Base-by-base conservation (phyloP, 805 yeast genomes). In the Yarrowia deformans region DNA sequence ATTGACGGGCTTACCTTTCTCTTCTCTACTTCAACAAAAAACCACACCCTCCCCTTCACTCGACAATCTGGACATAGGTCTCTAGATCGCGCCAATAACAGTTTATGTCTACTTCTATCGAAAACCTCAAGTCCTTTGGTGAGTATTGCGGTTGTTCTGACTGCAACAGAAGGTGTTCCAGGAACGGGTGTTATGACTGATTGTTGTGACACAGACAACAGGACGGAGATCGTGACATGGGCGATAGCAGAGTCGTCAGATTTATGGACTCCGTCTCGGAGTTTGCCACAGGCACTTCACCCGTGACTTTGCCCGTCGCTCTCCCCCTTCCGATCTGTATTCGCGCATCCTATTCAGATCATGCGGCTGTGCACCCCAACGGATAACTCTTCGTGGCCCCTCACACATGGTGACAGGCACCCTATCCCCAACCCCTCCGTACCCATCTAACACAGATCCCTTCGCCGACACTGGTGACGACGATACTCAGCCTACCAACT, bases 401-500 rank as follows among this genome's bases (percentile, higher is more conserved):
- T 29, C 16, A 23, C 29, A 23, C 29, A 2, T 23, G 29, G 29
- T 23, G 29, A 23, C 29, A 23, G 29, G 4, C 40, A 2, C 23
- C 40, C 40, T 13, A 1, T 39, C 16, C 5, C 37, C 1, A 29
- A 29, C 13, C 54, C 19, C 37, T 2, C 54, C 13, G 19, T 8
- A 3, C 40, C 40, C 18, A 13, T n/a, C 66, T 60, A 60, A 60
- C 63, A 16, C 63, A 85, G 97, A 94, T 84, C 99, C 99, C 73
- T 94, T 94, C 89, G 98, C 98, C 89, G 99, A 94, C 83, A 93
- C 98, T 83, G 98, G 98, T 85, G 98, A 94, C 87, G 96, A 95
- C 84, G 97, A 94, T 81, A 90, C 97, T 76, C 94, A 94, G 83
- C 90, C 97, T 78, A 88, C 96, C 71, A 93, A 91, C 85, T 92